Evolutionary conservation across 2,329 filamentous ascomycete species (phyloP), one percentile per base, ranked within the genome.

Genomic region (Diatrype stigma): DNA sequence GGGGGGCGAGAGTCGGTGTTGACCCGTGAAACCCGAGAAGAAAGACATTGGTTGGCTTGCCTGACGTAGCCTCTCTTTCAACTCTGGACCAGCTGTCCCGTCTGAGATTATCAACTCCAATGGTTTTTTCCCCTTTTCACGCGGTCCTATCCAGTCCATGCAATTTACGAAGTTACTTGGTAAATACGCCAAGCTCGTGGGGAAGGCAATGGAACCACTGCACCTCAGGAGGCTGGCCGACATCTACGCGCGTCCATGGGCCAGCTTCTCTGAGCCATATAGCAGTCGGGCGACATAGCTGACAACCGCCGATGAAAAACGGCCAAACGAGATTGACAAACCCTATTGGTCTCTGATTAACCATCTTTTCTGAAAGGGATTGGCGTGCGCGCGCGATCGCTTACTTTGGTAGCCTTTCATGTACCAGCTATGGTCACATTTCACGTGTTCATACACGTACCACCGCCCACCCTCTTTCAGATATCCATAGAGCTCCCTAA

Each of bases 371-470:
- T 3, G 30, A 46, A 28, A 23, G 28, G 26, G 30, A 35, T 21
- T 16, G 2, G 19, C 8, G 35, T 12, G 16, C 23, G 6, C 21
- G 35, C 7, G 16, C 23, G 6, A 28, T 34, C 22, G 70, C 78
- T 69, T 59, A 80, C 79, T 67, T 60, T 83, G 80, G 62, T 82
- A 82, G 16, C 69, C 48, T 12, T 60, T 54, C 59, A 82, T 69
- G 22, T 67, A 61, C 59, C 69, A 68, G 10, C 68, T 70, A 4
- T 64, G 58, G 42, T 68, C 67, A 46, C 65, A 66, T 49, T 65
- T 62, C 37, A 86, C 79, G 59, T 86, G 83, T 69, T 86, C 83
- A 57, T 77, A 85, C 1, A 82, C 74, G 54, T 84, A 82, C 81
- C 82, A 85, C 35, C 77, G 69, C 0, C 83, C 83, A 5, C 83